Base-by-base conservation (phyloP, 2,329 filamentous ascomycete genomes). In the Metarhizium brunneum region DNA sequence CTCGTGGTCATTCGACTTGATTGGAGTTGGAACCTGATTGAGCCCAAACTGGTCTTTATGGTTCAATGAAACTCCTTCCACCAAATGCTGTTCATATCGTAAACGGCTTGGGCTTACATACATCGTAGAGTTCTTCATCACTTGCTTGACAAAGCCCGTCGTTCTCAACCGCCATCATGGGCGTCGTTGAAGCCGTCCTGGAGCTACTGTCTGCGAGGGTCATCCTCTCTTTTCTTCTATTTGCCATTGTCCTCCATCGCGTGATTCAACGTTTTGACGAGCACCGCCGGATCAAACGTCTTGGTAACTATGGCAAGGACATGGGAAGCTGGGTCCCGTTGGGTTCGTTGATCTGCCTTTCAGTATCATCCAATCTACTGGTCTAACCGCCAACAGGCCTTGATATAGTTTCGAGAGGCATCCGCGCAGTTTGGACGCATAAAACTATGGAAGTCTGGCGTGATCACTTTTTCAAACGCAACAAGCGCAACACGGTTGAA, bases 371-470 rank as follows among this genome's bases (percentile, higher is more conserved):
- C 18, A 2, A 25, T 38, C 5, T 20, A 7, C 20, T 42, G 13
- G 18, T 35, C 43, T 50, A n/a, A 55, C 42, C 14, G 10, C 48
- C 30, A 6, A 42, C 30, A 69, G 87, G 85, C 50, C 60, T 92
- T 47, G 86, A 88, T 60, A 74, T 90, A 57, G 71, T 91, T 36
- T 75, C 73, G 62, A 66, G 70, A n/a, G 77, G 79, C n/a, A 64
- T 90, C 48, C 69, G 69, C 35, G 72, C 80, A 49, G 78, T 78
- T 7, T 68, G 75, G 51, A 65, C 70, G 0, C 72, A 90, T 64
- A 69, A 74, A 49, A 84, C 84, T 58, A 72, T 86, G 35, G 76
- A 84, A 49, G 74, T 81, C 58, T 95, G 88, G 86, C 61, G 72
- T 7, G 57, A 68, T 2, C 69, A 77, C 54, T 80, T 91, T 63